Base-by-base conservation (phyloP, 2,329 filamentous ascomycete genomes). In the Westerdykella aurantiaca region DNA sequence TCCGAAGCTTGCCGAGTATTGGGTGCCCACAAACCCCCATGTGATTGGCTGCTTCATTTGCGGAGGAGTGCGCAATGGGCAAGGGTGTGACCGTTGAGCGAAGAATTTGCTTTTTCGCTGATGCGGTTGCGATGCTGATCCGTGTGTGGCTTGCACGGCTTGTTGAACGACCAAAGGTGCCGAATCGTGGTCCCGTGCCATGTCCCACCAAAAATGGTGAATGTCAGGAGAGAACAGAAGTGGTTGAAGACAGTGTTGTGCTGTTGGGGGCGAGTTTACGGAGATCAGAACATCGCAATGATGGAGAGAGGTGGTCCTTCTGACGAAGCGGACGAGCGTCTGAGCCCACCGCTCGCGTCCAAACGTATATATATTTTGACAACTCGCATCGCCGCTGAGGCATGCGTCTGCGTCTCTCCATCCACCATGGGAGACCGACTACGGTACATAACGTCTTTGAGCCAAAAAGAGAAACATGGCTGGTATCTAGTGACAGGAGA, bases 1-100 rank as follows among this genome's bases (percentile, higher is more conserved):
- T 10, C 25, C 25, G 25, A 9, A 29, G 25, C 12, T n/a, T 21
- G 41, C 34, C 7, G 38, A 29, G 25, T 29, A 29, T 29, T 44
- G 34, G 29, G 61, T 14, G 76, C 76, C 3, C 75, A 73, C 55
- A 78, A 77, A 59, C 75, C 73, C 25, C 25, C 25, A 5, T 7
- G 14, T 48, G 45, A 41, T 51, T 51, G 49, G 49, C 39, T 44
- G 49, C 48, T 40, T 45, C 46, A 49, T 39, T 46, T 18, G 39
- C 33, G 25, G 9, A 12, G 25, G 25, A 29, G 25, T 29, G 25
- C 25, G 25, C 25, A 29, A 12, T 29, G 25, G 25, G 43, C 33
- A 37, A 46, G 22, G 37, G 39, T 37, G 29, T 34, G 39, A 39
- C 46, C 42, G 48, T 53, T 56, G 46, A 44, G 38, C 43, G 53